Evolutionary conservation across 2,329 filamentous ascomycete species (phyloP).

Genomic region (Arthrobotrys sinensis): DNA sequence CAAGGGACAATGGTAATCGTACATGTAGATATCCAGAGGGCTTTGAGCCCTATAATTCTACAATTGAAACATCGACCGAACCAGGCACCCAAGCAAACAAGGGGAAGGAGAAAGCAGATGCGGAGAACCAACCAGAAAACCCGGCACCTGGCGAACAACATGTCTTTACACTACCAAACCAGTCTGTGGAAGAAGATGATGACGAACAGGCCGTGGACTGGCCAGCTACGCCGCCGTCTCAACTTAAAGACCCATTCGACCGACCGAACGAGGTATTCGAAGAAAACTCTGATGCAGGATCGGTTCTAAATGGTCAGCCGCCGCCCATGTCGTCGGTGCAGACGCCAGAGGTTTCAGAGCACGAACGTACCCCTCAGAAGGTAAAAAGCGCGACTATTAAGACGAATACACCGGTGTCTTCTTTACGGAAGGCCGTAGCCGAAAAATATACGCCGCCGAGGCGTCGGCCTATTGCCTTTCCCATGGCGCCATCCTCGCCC

Average conservation of each 20-base stretch:
- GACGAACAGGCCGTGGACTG: slow-evolving; percentile 17
- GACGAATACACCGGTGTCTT: neutral
- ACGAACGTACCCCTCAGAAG: neutral
- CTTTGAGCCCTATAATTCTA: slow-evolving; percentile 39
- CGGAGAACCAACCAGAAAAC: neutral
- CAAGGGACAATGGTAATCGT: slow-evolving; percentile 18
- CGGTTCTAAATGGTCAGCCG: slow-evolving; percentile 21
- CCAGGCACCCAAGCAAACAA: neutral
- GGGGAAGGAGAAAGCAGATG: neutral
- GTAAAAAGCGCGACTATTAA: neutral
- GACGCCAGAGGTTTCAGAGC: neutral
- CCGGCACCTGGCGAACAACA: slow-evolving; percentile 26
- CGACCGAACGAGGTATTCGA: slow-evolving; percentile 12
- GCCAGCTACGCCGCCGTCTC: slow-evolving; percentile 25
- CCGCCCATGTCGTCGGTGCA: slow-evolving; percentile 36
- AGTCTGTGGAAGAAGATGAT: slow-evolving; percentile 10
- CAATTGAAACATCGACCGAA: slow-evolving; percentile 37
- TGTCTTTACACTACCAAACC: slow-evolving; percentile 39
- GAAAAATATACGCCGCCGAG: neutral
- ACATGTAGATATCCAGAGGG: slow-evolving; percentile 44
- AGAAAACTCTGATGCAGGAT: slow-evolving; percentile 28
- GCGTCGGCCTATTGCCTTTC: neutral
- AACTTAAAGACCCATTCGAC: slow-evolving; percentile 19
- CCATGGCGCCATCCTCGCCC: neutral
- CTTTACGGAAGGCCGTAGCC: neutral